Evolutionary conservation across 129 eudicot genomes (phyloP).

Genomic region (Helianthus tuberosus): DNA sequence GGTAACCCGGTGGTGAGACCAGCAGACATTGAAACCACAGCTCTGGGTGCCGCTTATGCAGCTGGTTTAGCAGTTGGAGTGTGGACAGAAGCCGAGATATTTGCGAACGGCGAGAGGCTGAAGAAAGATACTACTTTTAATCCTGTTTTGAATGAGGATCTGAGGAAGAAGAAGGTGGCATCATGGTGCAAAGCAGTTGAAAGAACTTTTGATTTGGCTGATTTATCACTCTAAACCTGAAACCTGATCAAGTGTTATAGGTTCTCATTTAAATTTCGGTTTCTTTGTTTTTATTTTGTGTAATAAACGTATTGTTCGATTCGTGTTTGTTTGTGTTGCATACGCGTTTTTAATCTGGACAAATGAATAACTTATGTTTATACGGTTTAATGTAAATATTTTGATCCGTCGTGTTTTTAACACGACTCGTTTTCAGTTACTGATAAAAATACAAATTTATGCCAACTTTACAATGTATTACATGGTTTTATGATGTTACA

Average conservation of each 20-base stretch:
- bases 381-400: too few relatives aligned
- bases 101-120: constrained; percentile 66
- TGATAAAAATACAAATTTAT: too few relatives aligned
- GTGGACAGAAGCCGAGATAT: constrained; percentile 83
- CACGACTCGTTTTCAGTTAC: too few relatives aligned
- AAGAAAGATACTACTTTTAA: constrained; percentile 58
- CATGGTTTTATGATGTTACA: too few relatives aligned
- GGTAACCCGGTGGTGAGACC: constrained; percentile 92
- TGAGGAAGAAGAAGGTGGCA: constrained; percentile 80
- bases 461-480: too few relatives aligned
- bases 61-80: constrained; percentile 95
- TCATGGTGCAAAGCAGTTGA: constrained; percentile 96
- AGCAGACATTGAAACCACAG: constrained; percentile 92
- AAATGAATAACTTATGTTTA: not conserved
- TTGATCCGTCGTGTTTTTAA: too few relatives aligned
- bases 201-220: constrained; percentile 95
- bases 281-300: constrained; percentile 22
- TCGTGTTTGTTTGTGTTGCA: constrained; percentile 2
- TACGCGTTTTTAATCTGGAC: not conserved
- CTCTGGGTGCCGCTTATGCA: constrained; percentile 97
- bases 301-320: not conserved
- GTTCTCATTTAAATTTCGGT: not conserved
- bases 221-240: constrained; percentile 60
- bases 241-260: not conserved
- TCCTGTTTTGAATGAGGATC: constrained; percentile 56